A percentile compares a stretch with the other conserved stretches of the same genome.
These are phyloP conservation scores for Hypoxylon trugodes DNA, from an alignment of 495 filamentous ascomycete species.

Conservation along the genomic window DNA sequence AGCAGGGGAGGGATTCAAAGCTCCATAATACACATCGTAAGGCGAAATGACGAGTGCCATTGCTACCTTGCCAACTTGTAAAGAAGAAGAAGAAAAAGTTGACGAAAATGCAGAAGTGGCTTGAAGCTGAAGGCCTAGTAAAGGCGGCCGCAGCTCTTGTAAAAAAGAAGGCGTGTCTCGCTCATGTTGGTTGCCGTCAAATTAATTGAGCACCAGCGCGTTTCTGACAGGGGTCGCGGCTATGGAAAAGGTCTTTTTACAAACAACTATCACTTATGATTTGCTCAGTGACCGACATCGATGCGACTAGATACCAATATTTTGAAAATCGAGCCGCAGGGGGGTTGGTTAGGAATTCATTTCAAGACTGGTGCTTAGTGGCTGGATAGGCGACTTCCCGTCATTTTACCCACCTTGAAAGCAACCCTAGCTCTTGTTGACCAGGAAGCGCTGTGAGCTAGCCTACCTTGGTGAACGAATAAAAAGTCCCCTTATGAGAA, in stretches of 20 bases:
- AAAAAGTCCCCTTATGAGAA: constrained; percentile 9
- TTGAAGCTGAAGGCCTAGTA: constrained; percentile 8
- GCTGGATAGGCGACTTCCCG: constrained; percentile 34
- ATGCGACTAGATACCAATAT: background rate
- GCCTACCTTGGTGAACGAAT: background rate
- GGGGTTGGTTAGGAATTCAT: constrained; percentile 32
- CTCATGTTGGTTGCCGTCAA: constrained; percentile 34
- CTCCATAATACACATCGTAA: background rate
- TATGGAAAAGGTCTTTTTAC: constrained; percentile 16
- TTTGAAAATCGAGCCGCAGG: constrained; percentile 27
- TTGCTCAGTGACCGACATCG: constrained; percentile 8
- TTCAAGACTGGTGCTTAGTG: constrained; percentile 26
- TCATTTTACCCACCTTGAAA: constrained; percentile 19
- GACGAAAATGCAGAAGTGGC: background rate
- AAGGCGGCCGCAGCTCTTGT: constrained; percentile 4
- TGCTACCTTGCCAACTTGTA: constrained; percentile 1
- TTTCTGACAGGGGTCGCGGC: constrained; percentile 27
- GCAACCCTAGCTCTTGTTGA: constrained; percentile 7
- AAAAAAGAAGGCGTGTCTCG: constrained; percentile 25
- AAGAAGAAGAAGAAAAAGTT: constrained; percentile 1
- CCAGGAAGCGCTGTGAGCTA: background rate
- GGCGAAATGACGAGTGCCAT: constrained; percentile 17
- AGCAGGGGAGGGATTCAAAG: background rate
- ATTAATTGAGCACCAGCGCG: constrained; percentile 36
- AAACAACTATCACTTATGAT: constrained; percentile 20